A percentile compares a stretch with the other conserved stretches of the same genome.
Conservation (phyloP, 208 protist species). For the Angomonas ambiguus region DNA sequence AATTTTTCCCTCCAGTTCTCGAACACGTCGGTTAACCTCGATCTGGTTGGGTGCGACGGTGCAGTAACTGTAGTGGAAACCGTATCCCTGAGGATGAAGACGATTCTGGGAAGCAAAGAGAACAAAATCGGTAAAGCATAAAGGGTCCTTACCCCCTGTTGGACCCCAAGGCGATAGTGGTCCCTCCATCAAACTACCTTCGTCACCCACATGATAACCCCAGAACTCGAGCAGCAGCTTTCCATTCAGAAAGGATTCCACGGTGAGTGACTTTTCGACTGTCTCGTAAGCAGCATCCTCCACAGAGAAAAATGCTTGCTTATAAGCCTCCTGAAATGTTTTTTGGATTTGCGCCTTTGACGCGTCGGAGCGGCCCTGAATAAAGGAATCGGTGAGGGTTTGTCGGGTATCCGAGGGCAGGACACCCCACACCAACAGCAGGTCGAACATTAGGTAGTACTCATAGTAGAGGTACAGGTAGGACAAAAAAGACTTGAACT, state of each 20-base stretch:
- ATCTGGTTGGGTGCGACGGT: not conserved
- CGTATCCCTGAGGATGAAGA: constrained; percentile 22
- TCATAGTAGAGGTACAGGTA: constrained; percentile 76
- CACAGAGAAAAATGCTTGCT: not conserved
- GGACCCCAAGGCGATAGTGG: not conserved
- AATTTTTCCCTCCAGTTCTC: not conserved
- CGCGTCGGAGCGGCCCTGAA: constrained; percentile 10
- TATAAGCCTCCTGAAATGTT: not conserved
- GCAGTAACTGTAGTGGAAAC: constrained; percentile 2
- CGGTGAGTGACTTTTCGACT: not conserved
- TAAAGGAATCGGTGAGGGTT: not conserved
- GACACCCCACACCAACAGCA: constrained; percentile 36
- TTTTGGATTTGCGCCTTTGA: not conserved
- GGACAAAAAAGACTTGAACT: constrained; percentile 52
- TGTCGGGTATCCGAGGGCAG: constrained; percentile 16
- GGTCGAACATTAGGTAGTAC: constrained; percentile 81
- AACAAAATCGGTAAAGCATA: constrained; percentile 29
- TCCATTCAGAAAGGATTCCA: not conserved
- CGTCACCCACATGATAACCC: not conserved
- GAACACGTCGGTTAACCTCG: not conserved
- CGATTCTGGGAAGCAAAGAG: constrained; percentile 23
- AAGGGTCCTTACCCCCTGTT: not conserved
- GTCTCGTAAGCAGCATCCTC: not conserved
- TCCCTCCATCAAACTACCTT: not conserved
- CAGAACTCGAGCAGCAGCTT: not conserved